phyloP scores from a whole-genome alignment of 2,329 filamentous ascomycete species.

The Colletotrichum somersetense region DNA sequence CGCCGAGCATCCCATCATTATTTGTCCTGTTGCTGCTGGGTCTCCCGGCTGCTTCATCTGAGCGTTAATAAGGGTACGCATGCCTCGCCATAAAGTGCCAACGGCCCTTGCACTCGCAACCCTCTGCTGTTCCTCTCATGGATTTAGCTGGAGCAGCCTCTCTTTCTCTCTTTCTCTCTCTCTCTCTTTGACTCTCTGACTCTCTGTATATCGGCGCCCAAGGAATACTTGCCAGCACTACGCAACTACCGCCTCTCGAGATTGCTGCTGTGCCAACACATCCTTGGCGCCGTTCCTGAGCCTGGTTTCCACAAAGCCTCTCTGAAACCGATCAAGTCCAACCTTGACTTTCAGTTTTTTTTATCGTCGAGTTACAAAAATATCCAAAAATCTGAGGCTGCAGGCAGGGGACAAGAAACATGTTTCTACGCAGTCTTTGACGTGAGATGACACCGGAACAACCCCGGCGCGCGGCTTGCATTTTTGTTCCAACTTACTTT shows the following conservation, averaged over 20 bases:
- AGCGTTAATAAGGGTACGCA: neutral
- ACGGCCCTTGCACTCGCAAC: constrained; percentile 9
- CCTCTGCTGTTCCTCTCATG: constrained; percentile 1
- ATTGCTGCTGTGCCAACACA: constrained; percentile 14
- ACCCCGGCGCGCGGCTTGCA: neutral
- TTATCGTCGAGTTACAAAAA: neutral
- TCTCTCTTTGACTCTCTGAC: neutral
- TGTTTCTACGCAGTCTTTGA: neutral
- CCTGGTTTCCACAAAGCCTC: constrained; percentile 1
- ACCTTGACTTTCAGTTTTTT: constrained; percentile 8
- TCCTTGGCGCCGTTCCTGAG: constrained; percentile 22
- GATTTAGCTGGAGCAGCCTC: constrained; percentile 1
- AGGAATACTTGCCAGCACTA: neutral
- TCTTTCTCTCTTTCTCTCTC: too few species aligned
- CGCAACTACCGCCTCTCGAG: neutral
- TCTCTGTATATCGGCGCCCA: neutral
- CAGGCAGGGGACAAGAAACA: constrained; percentile 13
- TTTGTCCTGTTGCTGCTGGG: constrained; percentile 7
- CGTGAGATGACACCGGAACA: constrained; percentile 20
- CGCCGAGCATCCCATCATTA: constrained; percentile 2
- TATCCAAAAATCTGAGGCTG: neutral
- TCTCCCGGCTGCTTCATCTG: neutral
- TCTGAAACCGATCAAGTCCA: constrained; percentile 23
- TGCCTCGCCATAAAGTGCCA: neutral
- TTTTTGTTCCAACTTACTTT: neutral